Percentiles rank a stretch among this genome's conserved stretches.
Evolutionary conservation across 208 protist species (phyloP).

Genomic region (Crithidia expoeki): DNA sequence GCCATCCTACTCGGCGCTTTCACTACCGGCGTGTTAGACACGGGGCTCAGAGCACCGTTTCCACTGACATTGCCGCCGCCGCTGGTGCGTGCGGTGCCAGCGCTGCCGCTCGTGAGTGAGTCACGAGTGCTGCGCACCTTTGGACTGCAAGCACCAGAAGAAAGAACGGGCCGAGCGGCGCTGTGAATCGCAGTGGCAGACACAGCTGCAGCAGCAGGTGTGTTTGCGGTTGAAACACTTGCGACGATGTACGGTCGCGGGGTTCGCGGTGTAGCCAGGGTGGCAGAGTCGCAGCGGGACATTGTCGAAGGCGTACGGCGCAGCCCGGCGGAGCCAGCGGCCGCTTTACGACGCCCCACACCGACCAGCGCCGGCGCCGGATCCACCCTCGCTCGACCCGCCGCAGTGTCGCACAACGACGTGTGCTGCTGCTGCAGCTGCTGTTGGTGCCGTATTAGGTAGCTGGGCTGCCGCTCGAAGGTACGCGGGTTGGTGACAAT

Average conservation of each 20-base stretch:
- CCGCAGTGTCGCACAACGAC: background rate
- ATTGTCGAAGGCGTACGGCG: conserved; percentile 20
- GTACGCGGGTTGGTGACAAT: conserved; percentile 4
- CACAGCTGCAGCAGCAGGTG: conserved; percentile 2
- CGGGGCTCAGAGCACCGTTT: background rate
- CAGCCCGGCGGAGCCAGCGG: background rate
- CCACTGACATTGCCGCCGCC: background rate
- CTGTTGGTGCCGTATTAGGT: background rate
- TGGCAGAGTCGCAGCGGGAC: conserved; percentile 3
- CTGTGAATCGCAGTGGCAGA: background rate
- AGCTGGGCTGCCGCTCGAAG: conserved; percentile 28
- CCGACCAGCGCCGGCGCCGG: conserved; percentile 31
- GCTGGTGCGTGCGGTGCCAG: conserved; percentile 9
- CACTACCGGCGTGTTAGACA: conserved; percentile 10
- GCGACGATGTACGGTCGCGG: conserved; percentile 29
- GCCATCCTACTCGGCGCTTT: background rate
- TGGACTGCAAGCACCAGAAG: conserved; percentile 19
- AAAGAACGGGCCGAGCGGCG: conserved; percentile 21
- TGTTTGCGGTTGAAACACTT: conserved; percentile 28
- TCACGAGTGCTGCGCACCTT: conserved; percentile 27
- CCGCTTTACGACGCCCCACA: conserved; percentile 7
- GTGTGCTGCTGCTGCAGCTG: too few species aligned
- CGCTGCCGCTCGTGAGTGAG: conserved; percentile 18
- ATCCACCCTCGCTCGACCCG: conserved; percentile 11
- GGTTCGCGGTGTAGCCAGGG: conserved; percentile 12